Evolutionary conservation across 2,329 filamentous ascomycete species (phyloP).

Genomic region (Macrophomina tecta): DNA sequence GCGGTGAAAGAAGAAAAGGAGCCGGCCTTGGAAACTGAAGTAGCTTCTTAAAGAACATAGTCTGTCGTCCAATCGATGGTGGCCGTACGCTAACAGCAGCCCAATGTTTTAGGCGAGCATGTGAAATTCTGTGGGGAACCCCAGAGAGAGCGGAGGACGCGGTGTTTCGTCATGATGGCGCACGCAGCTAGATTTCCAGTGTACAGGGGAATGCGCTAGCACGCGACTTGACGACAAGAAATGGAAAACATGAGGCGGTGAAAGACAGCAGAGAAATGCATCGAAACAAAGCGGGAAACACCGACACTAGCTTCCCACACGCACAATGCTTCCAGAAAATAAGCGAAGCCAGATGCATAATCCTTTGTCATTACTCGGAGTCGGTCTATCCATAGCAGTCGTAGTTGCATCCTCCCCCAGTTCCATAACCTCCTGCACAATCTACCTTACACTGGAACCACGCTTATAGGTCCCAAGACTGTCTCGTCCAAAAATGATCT

Average conservation of each 20-base stretch:
- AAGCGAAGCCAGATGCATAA: slow-evolving; percentile 20
- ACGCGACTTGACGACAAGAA: slow-evolving; percentile 5
- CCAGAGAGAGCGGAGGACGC: slow-evolving; percentile 1
- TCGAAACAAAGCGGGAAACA: not conserved
- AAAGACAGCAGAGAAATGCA: slow-evolving; percentile 3
- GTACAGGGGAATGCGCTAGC: slow-evolving; percentile 10
- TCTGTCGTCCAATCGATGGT: not conserved
- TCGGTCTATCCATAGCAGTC: slow-evolving; percentile 27
- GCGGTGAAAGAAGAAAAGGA: too few species aligned
- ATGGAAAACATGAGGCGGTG: slow-evolving; percentile 17
- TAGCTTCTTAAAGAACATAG: not conserved
- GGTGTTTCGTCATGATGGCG: slow-evolving; percentile 21
- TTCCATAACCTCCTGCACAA: not conserved
- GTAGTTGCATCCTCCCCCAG: slow-evolving; percentile 24
- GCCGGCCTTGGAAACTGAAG: not conserved
- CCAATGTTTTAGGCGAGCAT: not conserved
- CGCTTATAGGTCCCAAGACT: slow-evolving; percentile 1
- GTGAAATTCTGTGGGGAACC: slow-evolving; percentile 13
- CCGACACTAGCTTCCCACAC: not conserved
- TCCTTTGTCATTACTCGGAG: slow-evolving; percentile 28
- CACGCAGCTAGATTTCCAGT: not conserved
- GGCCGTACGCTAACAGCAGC: not conserved
- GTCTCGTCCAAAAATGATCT: not conserved
- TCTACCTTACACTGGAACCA: slow-evolving; percentile 7
- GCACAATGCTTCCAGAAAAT: not conserved